These are phyloP conservation scores for Elsinoe arachidis DNA, from an alignment of 2,329 filamentous ascomycete species.

Conservation along the genomic window DNA sequence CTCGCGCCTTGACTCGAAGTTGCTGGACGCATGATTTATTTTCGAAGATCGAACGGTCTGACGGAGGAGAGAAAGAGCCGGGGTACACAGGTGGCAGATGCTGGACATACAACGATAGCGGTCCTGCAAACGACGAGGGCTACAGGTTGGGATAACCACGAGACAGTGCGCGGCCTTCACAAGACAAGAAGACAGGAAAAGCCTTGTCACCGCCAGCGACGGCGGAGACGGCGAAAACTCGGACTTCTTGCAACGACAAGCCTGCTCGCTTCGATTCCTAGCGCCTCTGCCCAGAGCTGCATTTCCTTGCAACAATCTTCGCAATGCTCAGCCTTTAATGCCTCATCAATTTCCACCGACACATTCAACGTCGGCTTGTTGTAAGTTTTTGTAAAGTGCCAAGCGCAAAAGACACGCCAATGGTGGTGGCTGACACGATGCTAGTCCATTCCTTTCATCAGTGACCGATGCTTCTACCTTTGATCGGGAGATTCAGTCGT, in stretches of 20 bases:
- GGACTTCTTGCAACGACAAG: neutral
- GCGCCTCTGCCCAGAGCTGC: constrained; percentile 41
- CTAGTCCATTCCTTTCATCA: constrained; percentile 73
- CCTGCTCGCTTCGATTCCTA: constrained; percentile 13
- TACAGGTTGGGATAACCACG: neutral
- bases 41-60: neutral
- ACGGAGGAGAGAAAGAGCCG: neutral
- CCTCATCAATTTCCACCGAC: constrained; percentile 62
- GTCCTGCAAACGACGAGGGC: neutral
- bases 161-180: neutral
- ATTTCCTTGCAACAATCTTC: constrained; percentile 63
- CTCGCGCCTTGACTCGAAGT: neutral
- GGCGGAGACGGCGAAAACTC: constrained; percentile 4
- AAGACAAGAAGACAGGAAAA: neutral
- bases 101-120: neutral
- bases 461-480: constrained; percentile 72
- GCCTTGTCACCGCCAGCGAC: neutral
- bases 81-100: neutral
- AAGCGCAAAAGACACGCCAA: constrained; percentile 18
- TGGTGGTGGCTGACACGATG: constrained; percentile 17
- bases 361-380: constrained; percentile 51
- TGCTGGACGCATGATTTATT: neutral
- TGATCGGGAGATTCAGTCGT: constrained; percentile 63
- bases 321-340: constrained; percentile 62
- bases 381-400: constrained; percentile 37